Base-by-base conservation (phyloP, 495 filamentous ascomycete species). In the Diplogelasinospora grovesii region DNA sequence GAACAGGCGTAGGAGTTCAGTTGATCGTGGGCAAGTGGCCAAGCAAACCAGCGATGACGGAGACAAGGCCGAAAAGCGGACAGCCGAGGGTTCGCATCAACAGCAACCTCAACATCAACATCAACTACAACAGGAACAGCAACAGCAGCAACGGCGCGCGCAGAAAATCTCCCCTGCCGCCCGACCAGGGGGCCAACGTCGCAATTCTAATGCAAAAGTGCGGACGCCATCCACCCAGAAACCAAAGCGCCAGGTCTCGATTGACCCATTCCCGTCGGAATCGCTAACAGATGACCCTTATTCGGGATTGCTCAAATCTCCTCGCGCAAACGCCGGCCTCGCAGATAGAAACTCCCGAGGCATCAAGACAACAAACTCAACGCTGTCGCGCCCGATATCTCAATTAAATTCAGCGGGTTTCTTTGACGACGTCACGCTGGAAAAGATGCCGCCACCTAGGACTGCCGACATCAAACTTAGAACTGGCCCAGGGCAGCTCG, bases 151-250 rank as follows among this genome's bases (percentile, higher is more conserved):
- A 13, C 18, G 42, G 3, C 26, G n/a, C n/a, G n/a, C n/a, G n/a
- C n/a, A n/a, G n/a, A n/a, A n/a, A n/a, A n/a, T n/a, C n/a, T n/a
- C 25, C 4, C 36, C 50, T 4, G 13, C 26, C 14, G 16, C 44
- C 19, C 50, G 53, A 9, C 31, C 60, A 1, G 35, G 43, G 8
- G 45, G 43, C n/a, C 50, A 59, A n/a, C 58, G 68, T 27, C 60
- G 61, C 5, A 70, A 67, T 33, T 68, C 68, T 3, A 70, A 64
- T 36, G 57, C 68, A 20, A 66, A 60, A 32, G 57, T 72, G 27
- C 54, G 65, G 30, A 63, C 65, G 3, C 26, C 53, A 4, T 44
- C 64, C 9, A 54, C 59, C 6, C 54, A 63, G 1, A 61, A 61
- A 33, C 46, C 60, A 4, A 64, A 65, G 21, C 45, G 57, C 9